Evolutionary conservation across 805 yeast species (phyloP), one percentile per base, ranked within the genome.

Genomic region (Pichia scutulata): DNA sequence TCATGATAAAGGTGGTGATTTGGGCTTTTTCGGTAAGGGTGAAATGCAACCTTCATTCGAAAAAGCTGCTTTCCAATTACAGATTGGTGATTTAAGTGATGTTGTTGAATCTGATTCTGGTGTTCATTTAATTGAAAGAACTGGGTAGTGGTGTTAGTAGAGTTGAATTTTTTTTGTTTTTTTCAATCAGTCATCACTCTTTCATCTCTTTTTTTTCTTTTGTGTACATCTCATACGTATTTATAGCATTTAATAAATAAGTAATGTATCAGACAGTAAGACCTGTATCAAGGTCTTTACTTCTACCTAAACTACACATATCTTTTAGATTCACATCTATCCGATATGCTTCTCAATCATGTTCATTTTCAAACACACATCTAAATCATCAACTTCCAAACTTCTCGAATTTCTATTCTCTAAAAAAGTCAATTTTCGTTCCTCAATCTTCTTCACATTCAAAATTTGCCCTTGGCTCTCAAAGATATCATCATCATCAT

Each of bases 21-120:
- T 93, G 59, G 98, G 99, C 0, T 81, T 70, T 62, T 93, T 93
- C 63, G 88, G 86, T 23, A 81, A 76, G 53, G 97, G 97, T 39
- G 89, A 84, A 59, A 93, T 93, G 99, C 98, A 93, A 67, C 96
- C 96, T 36, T 70, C 84, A 52, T 93, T 93, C 62, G 99, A 93
- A 67, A 82, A 82, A 52, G 95, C 93, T 2, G 83, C 96, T 1
- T 92, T 86, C 65, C 82, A 70, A 5, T 71, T 93, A 56, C 80
- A 86, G 56, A 82, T 89, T 21, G 96, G 96, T 21, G 93, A 90
- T 63, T 66, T 86, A 43, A 84, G 93, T 61, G 86, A 80, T 42
- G 78, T 89, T 25, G 86, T 93, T 16, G 97, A 89, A 68, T 80
- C 90, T 18, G 95, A 84, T 60, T 84, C 95, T 57, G 99, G 99